Evolutionary conservation across 1,284 basidiomycete genomes (phyloP), one percentile per base, ranked within the genome.

Genomic region (Ganoderma sinense): DNA sequence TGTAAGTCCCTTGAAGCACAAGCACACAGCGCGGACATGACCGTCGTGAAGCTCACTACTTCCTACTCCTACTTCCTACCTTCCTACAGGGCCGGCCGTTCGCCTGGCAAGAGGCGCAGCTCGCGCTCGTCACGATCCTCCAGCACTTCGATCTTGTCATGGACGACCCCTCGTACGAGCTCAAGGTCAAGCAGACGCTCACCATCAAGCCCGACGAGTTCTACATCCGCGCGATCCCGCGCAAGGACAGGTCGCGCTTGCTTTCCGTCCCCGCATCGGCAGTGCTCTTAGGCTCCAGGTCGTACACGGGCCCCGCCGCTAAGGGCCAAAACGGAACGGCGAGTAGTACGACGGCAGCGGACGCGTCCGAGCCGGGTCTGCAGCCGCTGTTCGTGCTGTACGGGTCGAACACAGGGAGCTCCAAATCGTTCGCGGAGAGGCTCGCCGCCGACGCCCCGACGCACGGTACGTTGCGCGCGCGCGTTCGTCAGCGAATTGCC

Each of bases 331-430:
- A 26, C 36, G 13, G 36, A 0, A 23, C 58, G 1, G 23, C 16
- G 39, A n/a, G 43, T 2, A n/a, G n/a, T n/a, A n/a, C n/a, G n/a
- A 48, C 45, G 7, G n/a, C 23, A 26, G 62, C 41, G 2, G 69
- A 43, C 14, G 41, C 65, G 2, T 60, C n/a, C n/a, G n/a, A n/a
- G n/a, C n/a, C 60, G 48, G 59, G 62, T 55, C 63, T 69, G 36
- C 69, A 75, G 43, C 81, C 80, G 29, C 51, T 85, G 55, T 83
- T 84, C 69, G 76, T 85, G 7, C 75, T 86, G 33, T 85, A 84
- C 72, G 85, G 85, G 0, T 85, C 84, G 41, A 88, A 88, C 77
- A 84, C 84, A 0, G 86, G 86, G 2, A 84, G 82, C 2, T 87
- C 84, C 29, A 84, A 87, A 73, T 80, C 83, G 18, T 86, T 88